A percentile compares a stretch with the other conserved stretches of the same genome.
phyloP scores from a whole-genome alignment of 371 early-diverging fungal species.

The Mortierella sp. region DNA sequence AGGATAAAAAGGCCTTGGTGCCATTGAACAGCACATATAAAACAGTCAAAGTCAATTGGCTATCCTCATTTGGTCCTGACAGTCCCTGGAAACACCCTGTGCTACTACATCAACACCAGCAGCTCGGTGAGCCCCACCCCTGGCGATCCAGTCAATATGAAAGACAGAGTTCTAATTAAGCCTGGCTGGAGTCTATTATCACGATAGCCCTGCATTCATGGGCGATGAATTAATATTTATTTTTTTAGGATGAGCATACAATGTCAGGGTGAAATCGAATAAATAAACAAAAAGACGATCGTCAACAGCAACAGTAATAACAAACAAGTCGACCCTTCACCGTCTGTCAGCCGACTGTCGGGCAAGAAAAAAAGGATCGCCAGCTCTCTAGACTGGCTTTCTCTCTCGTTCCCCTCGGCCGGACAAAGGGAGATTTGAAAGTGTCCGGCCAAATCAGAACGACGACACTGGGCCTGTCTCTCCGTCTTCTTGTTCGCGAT shows the following conservation, averaged over 20 bases:
- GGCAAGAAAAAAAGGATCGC: not conserved
- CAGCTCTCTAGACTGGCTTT: not conserved
- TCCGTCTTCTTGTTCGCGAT: not conserved
- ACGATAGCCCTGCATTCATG: not conserved
- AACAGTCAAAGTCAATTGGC: no score
- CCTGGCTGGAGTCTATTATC: not conserved
- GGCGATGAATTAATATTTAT: not conserved
- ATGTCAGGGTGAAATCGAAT: conserved; percentile 17
- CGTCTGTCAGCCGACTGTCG: not conserved
- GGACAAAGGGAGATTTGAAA: conserved; percentile 45
- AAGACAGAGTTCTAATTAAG: not conserved
- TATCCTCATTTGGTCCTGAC: no score
- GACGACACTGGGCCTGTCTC: not conserved
- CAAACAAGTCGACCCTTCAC: not conserved
- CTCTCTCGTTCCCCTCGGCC: not conserved
- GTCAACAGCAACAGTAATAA: no score
- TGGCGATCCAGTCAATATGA: no score
- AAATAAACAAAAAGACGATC: not conserved
- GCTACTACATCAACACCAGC: no score
- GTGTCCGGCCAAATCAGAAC: conserved; percentile 10
- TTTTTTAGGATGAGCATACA: conserved; percentile 7
- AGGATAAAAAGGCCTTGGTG: no score
- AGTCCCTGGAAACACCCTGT: no score
- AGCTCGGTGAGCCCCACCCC: no score
- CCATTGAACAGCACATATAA: no score